Base-by-base conservation (phyloP, 2,329 filamentous ascomycete species). In the Aspergillus quadrilineatus region DNA sequence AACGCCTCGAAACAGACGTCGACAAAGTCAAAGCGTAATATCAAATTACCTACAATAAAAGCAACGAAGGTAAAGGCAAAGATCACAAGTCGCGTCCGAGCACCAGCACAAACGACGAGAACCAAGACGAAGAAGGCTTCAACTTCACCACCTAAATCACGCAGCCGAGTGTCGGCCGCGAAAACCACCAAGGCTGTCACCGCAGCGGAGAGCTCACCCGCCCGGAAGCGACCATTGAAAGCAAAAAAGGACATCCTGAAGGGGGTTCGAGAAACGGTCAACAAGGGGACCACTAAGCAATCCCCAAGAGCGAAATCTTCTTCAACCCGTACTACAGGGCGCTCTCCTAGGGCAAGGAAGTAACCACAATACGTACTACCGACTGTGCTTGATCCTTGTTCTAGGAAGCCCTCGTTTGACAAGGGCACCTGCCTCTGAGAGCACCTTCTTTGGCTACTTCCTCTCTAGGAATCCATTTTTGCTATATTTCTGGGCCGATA, bases 1-100 rank as follows among this genome's bases (percentile, higher is more conserved):
- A 64, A 62, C 41, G 52, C 60, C 14, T 22, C 60, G 6, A 60
- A 56, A 22, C 63, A 61, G 22, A 46, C 52, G 15, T 49, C 39
- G 17, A 51, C 41, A 30, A 63, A 60, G 6, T 10, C 58, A 8
- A 60, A 58, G 26, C 46, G 59, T 37, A 62, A 60, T 8, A 62
- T 71, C 15, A 71, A 67, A 39, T 52, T 71, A 22, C 70, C 70
- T 10, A 64, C 61, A 7, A 65, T 72, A 37, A 70, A 66, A 46
- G 39, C 63, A 6, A 57, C 58, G 15, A 68, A 67, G 48, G 57
- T 66, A 15, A 69, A 69, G 50, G 63, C 67, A 15, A 67, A 67
- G 53, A 59, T 67, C 6, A 56, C 67, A 34, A 60, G 64, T 14
- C 61, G 58, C 36, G 50, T 56, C 39, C 60, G 59, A 43, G 61